Conservation (phyloP, 768 basidiomycete species). For the Agaricus subrufescens region DNA sequence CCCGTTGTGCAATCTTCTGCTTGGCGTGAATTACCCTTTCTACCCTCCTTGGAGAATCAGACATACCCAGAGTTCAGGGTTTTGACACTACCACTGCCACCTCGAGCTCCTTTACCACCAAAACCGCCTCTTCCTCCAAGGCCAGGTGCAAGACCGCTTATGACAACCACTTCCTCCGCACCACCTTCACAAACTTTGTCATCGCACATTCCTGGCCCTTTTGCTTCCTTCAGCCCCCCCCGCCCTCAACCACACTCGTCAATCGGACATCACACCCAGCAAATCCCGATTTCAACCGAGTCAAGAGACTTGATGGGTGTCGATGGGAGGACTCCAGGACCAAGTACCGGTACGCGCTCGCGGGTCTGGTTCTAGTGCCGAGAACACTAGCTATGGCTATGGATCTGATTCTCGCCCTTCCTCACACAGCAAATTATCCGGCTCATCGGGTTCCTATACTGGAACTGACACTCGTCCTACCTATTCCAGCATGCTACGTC, state of each 20-base stretch:
- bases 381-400: slow-evolving; percentile 29
- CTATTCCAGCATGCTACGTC: slow-evolving; percentile 15
- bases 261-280: too few species aligned
- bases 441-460: slow-evolving; percentile 21
- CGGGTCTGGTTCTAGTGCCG: too few species aligned
- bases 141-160: slow-evolving; percentile 21
- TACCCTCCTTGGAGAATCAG: slow-evolving; percentile 36
- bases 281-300: too few species aligned
- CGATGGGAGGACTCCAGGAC: slow-evolving; percentile 22
- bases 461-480: slow-evolving; percentile 14
- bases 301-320: too few species aligned
- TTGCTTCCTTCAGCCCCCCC: slow-evolving; percentile 75
- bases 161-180: slow-evolving; percentile 9
- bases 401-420: slow-evolving; percentile 41
- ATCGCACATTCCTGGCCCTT: slow-evolving; percentile 64
- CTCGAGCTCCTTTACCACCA: slow-evolving; percentile 30
- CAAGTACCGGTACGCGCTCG: slow-evolving; percentile 25
- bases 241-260: too few species aligned
- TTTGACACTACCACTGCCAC: slow-evolving; percentile 43
- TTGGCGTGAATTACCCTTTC: slow-evolving; percentile 44
- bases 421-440: slow-evolving; percentile 40
- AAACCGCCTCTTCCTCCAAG: slow-evolving; percentile 36
- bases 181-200: slow-evolving; percentile 7
- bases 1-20: slow-evolving; percentile 27
- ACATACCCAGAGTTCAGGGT: slow-evolving; percentile 46